phyloP scores from a whole-genome alignment of 2,329 filamentous ascomycete genomes.

The Thielaviopsis euricoi region DNA sequence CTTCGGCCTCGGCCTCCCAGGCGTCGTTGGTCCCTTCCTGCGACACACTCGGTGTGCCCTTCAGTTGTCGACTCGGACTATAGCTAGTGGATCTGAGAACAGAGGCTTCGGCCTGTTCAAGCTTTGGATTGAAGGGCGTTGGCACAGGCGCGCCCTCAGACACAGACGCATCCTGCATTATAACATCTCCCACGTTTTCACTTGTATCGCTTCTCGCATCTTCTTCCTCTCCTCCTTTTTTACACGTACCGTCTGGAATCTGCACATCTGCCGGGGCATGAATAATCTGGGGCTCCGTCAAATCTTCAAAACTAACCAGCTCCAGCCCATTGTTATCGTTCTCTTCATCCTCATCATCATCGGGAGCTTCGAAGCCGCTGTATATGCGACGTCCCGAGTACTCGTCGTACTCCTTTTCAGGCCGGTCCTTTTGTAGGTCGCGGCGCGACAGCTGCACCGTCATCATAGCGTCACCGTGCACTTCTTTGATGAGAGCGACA shows the following conservation, averaged over 20 bases:
- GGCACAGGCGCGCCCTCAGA: too few species aligned
- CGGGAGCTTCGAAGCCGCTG: slow-evolving; percentile 55
- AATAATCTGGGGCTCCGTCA: neutral
- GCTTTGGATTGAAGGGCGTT: too few species aligned
- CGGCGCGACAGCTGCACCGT: slow-evolving; percentile 51
- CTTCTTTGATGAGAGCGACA: slow-evolving; percentile 48
- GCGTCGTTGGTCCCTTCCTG: neutral
- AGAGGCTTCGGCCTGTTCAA: neutral
- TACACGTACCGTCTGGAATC: neutral
- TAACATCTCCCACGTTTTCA: too few species aligned
- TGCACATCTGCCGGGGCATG: neutral
- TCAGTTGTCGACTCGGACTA: neutral
- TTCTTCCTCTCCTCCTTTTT: neutral
- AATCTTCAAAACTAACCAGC: neutral
- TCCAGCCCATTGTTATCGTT: slow-evolving; percentile 16
- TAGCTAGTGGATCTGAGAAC: neutral
- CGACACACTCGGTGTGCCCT: neutral
- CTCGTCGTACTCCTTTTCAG: slow-evolving; percentile 45
- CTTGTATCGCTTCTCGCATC: too few species aligned
- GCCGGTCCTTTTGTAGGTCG: slow-evolving; percentile 41
- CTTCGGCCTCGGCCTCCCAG: too few species aligned
- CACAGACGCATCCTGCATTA: too few species aligned
- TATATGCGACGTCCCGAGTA: slow-evolving; percentile 55
- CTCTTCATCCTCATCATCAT: slow-evolving; percentile 43
- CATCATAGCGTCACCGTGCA: slow-evolving; percentile 34